phyloP scores from a whole-genome alignment of 306 rosid genomes.

The Quercus ilex region DNA sequence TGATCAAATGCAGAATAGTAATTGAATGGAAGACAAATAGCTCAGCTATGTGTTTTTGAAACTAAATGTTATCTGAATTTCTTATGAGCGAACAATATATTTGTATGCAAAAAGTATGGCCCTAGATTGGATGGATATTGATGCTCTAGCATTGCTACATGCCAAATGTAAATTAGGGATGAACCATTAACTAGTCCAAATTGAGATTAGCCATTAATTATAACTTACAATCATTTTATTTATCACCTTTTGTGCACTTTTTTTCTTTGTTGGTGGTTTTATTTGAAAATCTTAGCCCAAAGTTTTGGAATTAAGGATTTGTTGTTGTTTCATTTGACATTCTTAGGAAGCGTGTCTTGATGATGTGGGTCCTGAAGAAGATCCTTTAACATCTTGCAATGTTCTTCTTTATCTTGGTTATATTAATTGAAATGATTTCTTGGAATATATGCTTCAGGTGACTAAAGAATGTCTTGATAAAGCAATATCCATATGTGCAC shows the following conservation, averaged over 20 bases:
- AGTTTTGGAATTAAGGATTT: too few relatives aligned
- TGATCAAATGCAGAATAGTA: neutral
- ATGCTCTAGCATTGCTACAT: neutral
- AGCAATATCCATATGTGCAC: slow-evolving; percentile 92
- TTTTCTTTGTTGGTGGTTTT: neutral
- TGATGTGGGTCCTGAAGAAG: neutral
- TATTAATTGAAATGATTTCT: slow-evolving; percentile 19
- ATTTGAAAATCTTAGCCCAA: neutral
- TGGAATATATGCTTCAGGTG: slow-evolving; percentile 46
- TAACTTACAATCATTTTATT: neutral
- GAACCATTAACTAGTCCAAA: neutral
- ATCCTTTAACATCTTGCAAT: neutral
- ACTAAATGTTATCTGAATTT: neutral
- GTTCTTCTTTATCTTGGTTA: slow-evolving; percentile 3
- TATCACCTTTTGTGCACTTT: neutral
- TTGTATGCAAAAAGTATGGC: neutral
- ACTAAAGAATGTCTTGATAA: slow-evolving; percentile 78
- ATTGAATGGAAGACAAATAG: neutral
- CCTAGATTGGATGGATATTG: too few relatives aligned
- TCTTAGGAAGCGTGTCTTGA: neutral
- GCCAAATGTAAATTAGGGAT: neutral
- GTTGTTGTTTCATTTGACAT: neutral
- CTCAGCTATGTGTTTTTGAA: neutral
- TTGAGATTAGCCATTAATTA: neutral
- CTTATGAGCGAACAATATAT: neutral